Conservation (phyloP, 768 basidiomycete species). For the Leccinum barrowsii region DNA sequence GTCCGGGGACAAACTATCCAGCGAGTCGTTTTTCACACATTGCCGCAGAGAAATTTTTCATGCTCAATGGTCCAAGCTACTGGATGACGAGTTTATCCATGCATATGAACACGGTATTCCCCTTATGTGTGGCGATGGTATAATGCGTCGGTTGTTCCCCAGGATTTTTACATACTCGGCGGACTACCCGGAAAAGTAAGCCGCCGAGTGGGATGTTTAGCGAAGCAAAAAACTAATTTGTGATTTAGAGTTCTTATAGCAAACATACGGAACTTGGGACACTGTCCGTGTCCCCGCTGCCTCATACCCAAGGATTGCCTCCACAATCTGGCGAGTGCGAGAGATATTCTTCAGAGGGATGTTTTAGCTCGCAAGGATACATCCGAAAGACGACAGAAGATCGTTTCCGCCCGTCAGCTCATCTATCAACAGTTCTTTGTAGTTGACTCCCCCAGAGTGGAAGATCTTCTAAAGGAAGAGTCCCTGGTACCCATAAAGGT, state of each 20-base stretch:
- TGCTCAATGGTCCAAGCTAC: background rate
- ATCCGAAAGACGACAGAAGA: background rate
- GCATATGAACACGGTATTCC: background rate
- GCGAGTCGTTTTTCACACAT: background rate
- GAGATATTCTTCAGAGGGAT: background rate
- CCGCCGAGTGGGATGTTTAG: background rate
- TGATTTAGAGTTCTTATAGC: background rate
- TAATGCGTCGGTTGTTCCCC: background rate
- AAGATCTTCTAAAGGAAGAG: background rate
- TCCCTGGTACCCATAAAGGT: background rate
- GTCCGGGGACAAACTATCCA: background rate
- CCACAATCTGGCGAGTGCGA: background rate
- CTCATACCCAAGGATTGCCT: background rate
- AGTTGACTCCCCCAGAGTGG: background rate
- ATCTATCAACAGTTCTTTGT: background rate
- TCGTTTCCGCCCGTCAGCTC: background rate
- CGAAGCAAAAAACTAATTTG: background rate
- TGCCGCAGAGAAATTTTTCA: background rate
- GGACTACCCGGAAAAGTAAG: background rate
- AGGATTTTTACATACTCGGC: background rate
- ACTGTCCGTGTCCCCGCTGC: background rate
- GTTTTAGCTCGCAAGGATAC: background rate
- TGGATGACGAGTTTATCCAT: background rate
- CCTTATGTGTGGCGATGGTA: background rate
- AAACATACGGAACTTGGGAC: background rate